Evolutionary conservation across 2,329 filamentous ascomycete genomes (phyloP).

Genomic region (Monosporascus ibericus): DNA sequence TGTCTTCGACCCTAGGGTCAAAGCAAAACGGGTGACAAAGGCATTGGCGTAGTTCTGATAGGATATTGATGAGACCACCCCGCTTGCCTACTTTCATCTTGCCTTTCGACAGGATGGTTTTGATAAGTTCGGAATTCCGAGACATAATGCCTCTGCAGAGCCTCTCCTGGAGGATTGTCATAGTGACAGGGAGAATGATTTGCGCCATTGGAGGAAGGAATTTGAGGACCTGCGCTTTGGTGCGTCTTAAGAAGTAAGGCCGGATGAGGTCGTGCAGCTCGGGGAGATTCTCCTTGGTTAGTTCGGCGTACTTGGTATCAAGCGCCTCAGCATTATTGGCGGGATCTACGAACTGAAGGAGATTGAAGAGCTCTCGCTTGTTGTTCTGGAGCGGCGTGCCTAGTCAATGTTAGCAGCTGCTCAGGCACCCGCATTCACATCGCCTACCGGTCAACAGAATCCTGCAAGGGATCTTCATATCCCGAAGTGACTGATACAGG

Average conservation of each 20-base stretch:
- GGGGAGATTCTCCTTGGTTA: slow-evolving; percentile 76
- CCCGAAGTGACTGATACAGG: slow-evolving; percentile 68
- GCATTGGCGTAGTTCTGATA: slow-evolving; percentile 92
- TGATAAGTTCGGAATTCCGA: slow-evolving; percentile 84
- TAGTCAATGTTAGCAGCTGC: slow-evolving; percentile 13
- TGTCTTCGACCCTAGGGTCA: slow-evolving; percentile 83
- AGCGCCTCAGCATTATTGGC: slow-evolving; percentile 62
- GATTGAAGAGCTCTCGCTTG: slow-evolving; percentile 86
- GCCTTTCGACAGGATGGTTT: slow-evolving; percentile 70
- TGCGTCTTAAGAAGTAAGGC: slow-evolving; percentile 64
- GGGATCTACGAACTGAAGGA: slow-evolving; percentile 89
- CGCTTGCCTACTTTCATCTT: slow-evolving; percentile 65
- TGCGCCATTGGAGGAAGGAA: slow-evolving; percentile 92
- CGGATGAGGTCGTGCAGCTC: slow-evolving; percentile 79
- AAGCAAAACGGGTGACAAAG: slow-evolving; percentile 96
- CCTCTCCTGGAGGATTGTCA: slow-evolving; percentile 90
- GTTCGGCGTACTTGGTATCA: slow-evolving; percentile 68
- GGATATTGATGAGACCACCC: slow-evolving; percentile 82
- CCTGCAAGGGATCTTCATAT: slow-evolving; percentile 74
- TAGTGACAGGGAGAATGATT: slow-evolving; percentile 92
- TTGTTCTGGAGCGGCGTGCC: slow-evolving; percentile 92
- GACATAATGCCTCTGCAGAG: slow-evolving; percentile 89
- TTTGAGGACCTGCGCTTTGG: slow-evolving; percentile 83
- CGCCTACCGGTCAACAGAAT: slow-evolving; percentile 67
- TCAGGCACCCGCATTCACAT: not conserved